Conservation (phyloP, 352 stramenopile genomes). For the Globisporangium abappressorium region DNA sequence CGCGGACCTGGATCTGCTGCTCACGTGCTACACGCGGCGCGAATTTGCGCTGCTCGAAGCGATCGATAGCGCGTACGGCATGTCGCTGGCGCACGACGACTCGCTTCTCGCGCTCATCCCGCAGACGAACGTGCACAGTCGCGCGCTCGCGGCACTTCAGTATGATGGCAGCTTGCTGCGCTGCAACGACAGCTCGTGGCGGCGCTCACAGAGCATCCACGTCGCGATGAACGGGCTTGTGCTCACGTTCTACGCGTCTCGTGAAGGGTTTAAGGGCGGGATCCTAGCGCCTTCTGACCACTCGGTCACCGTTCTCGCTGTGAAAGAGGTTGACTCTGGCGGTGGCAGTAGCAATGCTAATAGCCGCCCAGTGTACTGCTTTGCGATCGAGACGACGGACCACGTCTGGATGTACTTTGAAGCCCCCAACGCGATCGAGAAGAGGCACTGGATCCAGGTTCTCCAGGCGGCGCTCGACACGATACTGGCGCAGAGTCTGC, state of each 20-base stretch:
- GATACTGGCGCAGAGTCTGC: constrained; percentile 39
- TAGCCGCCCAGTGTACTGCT: constrained; percentile 26
- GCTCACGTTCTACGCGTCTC: constrained; percentile 50
- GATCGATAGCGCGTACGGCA: constrained; percentile 43
- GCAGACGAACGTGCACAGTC: constrained; percentile 26
- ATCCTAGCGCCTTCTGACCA: constrained; percentile 12
- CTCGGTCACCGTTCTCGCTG: constrained; percentile 14
- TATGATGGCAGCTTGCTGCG: constrained; percentile 37
- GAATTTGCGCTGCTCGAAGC: constrained; percentile 48
- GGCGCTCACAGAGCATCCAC: constrained; percentile 37
- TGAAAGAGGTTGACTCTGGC: constrained; percentile 19
- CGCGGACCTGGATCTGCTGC: constrained; percentile 39
- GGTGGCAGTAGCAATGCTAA: constrained; percentile 27
- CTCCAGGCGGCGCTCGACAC: constrained; percentile 51
- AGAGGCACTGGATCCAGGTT: constrained; percentile 47
- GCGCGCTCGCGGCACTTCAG: constrained; percentile 33
- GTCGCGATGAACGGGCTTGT: constrained; percentile 41
- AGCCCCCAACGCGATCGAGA: constrained; percentile 30
- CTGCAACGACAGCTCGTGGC: constrained; percentile 33
- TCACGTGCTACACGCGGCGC: constrained; percentile 43
- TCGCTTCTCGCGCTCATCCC: constrained; percentile 32
- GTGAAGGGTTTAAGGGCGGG: constrained; percentile 56
- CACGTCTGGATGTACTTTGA: constrained; percentile 50
- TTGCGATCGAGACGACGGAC: constrained; percentile 53
- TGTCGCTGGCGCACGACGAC: constrained; percentile 28